phyloP scores from a whole-genome alignment of 768 basidiomycete species.

The Boletales sp. region DNA sequence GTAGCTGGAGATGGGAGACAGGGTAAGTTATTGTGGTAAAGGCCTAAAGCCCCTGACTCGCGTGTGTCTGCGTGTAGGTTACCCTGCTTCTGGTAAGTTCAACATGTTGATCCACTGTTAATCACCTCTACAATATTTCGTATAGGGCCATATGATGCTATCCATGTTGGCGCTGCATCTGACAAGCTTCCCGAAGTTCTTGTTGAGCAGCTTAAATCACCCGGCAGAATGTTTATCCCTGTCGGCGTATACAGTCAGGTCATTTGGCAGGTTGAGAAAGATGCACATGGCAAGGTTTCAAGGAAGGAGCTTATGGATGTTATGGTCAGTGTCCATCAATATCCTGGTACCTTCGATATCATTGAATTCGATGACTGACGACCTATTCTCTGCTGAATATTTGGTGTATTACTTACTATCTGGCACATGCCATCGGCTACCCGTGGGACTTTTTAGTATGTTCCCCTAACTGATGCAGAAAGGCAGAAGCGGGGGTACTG shows the following conservation, averaged over 20 bases:
- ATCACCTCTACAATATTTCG: neutral
- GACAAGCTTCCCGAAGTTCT: constrained; percentile 66
- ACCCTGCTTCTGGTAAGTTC: constrained; percentile 32
- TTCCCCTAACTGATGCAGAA: constrained; percentile 65
- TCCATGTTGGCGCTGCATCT: constrained; percentile 94
- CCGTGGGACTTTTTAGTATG: constrained; percentile 44
- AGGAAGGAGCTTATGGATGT: constrained; percentile 74
- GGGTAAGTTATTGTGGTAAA: constrained; percentile 40
- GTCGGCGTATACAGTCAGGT: constrained; percentile 62
- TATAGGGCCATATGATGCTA: constrained; percentile 70
- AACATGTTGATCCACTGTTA: too few species aligned
- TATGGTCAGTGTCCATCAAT: constrained; percentile 45
- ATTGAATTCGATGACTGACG: constrained; percentile 12
- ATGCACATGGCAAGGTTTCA: constrained; percentile 60
- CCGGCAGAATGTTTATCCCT: constrained; percentile 90
- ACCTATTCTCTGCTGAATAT: neutral
- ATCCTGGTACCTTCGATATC: constrained; percentile 7
- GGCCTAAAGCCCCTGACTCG: neutral
- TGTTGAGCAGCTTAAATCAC: constrained; percentile 71
- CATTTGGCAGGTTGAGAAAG: constrained; percentile 81
- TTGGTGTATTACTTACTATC: too few species aligned
- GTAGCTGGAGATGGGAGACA: constrained; percentile 76
- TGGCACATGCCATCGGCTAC: neutral
- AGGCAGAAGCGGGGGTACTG: constrained; percentile 34
- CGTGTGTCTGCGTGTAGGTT: constrained; percentile 26